Evolutionary conservation across 306 rosid genomes (phyloP), one percentile per base, ranked within the genome.

Genomic region (Dalbergia cochinchinensis): DNA sequence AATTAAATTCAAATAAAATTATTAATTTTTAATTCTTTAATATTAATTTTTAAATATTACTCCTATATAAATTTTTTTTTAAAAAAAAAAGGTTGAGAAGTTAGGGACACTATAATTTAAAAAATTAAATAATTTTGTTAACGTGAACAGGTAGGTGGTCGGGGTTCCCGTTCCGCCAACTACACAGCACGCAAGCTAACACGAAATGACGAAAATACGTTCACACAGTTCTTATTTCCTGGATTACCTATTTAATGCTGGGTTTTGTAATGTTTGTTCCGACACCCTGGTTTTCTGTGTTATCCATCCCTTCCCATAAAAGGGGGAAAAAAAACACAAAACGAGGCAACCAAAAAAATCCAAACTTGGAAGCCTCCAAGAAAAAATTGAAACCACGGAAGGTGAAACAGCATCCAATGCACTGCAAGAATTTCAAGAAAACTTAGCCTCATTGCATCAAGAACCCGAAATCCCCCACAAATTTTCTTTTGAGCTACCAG

Each of bases 401-500:
- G 16, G 11, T 18, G 59, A 69, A 11, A 14, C 19, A 19, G 11
- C 65, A 44, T 33, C 37, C 6, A 59, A 31, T 19, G 34, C 6
- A 60, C 15, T 71, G 31, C 66, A 35, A 63, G 20, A 72, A 74
- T 9, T 14, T 45, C 64, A 35, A 41, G 19, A 57, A 34, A 35
- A 3, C 68, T 44, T 10, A 44, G 1, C 41, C 57, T 63, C 44
- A 51, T 69, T 33, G 26, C 44, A 64, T 15, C 51, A 26, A 68
- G 58, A 78, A 34, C 10, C 59, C 48, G 15, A 47, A 58, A 37
- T 39, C 20, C 3, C 60, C 18, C n/a, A 61, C 71, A 62, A 62
- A 53, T 76, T 80, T 69, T 78, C 19, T 13, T 41, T 74, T 81
- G 76, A 69, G 87, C 88, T 85, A 13, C 73, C 48, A 51, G 80